Conservation (phyloP, 768 basidiomycete species). For the Rhodotorula sphaerocarpa region DNA sequence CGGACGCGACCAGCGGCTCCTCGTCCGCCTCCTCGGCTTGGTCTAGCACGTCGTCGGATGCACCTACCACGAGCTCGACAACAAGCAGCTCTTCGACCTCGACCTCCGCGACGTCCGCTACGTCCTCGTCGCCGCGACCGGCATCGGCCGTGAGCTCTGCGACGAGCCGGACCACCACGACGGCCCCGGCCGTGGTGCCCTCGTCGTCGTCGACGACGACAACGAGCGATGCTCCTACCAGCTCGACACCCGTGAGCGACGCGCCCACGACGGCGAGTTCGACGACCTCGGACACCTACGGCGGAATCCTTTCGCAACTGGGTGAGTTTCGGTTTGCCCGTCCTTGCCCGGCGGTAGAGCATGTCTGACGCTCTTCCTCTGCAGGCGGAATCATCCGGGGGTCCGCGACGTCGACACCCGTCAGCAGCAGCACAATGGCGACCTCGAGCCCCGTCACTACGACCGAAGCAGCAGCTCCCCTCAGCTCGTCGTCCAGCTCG, state of each 20-base stretch:
- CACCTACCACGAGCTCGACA: neutral
- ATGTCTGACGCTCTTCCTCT: constrained; percentile 16
- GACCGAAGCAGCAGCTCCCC: neutral
- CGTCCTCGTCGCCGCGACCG: neutral
- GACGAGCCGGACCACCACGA: neutral
- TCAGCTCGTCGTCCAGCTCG: neutral
- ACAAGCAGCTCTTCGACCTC: no score
- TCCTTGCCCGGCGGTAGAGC: constrained; percentile 36
- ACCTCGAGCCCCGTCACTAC: neutral
- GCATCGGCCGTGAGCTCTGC: neutral
- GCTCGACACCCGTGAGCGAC: no score
- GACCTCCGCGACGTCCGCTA: neutral
- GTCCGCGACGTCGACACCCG: neutral
- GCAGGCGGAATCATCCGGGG: neutral
- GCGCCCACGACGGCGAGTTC: neutral
- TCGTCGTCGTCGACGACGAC: neutral
- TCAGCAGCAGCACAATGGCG: neutral
- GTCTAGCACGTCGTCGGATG: neutral
- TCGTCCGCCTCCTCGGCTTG: neutral
- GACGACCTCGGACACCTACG: neutral
- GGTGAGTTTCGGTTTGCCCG: neutral
- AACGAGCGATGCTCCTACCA: neutral
- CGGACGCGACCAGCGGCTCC: neutral
- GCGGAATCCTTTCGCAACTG: constrained; percentile 1
- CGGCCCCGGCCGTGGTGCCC: no score